Evolutionary conservation across 1,284 basidiomycete species (phyloP).

Genomic region (Butyriboletus appendiculatus): DNA sequence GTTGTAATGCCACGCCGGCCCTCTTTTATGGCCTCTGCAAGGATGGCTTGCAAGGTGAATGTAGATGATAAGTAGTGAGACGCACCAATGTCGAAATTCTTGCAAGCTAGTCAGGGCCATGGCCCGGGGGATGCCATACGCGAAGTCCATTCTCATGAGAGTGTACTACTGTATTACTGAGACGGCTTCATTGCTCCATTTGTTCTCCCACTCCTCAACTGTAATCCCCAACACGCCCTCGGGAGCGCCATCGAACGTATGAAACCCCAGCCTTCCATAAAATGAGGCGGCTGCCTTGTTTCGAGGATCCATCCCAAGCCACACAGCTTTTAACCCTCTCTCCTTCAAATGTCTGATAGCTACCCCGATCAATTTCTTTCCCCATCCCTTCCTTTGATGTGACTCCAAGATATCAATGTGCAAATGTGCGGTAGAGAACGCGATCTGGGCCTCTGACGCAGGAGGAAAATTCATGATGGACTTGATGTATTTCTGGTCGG

Average conservation of each 20-base stretch:
- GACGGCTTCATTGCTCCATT: background rate
- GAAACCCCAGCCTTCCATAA: conserved; percentile 30
- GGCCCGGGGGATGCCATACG: background rate
- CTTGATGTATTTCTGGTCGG: conserved; percentile 29
- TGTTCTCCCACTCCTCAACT: conserved; percentile 31
- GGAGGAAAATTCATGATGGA: conserved; percentile 21
- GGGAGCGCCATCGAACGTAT: conserved; percentile 23
- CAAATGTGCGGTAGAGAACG: conserved; percentile 46
- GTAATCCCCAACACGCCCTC: conserved; percentile 35
- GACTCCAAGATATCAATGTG: conserved; percentile 53
- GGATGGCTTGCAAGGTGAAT: background rate
- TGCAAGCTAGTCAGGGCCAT: no score
- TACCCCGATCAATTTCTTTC: conserved; percentile 42
- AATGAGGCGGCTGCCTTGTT: conserved; percentile 29
- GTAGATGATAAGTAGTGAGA: background rate
- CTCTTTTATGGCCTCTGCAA: background rate
- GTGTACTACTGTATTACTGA: no score
- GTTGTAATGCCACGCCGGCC: background rate
- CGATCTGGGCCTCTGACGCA: conserved; percentile 27
- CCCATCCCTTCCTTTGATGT: conserved; percentile 51
- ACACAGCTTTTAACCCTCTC: conserved; percentile 28
- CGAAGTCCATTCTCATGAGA: background rate
- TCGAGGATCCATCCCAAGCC: conserved; percentile 31
- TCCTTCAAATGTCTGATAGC: conserved; percentile 38
- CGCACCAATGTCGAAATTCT: background rate